phyloP scores from a whole-genome alignment of 495 filamentous ascomycete genomes.

The Ramalina intermedia region DNA sequence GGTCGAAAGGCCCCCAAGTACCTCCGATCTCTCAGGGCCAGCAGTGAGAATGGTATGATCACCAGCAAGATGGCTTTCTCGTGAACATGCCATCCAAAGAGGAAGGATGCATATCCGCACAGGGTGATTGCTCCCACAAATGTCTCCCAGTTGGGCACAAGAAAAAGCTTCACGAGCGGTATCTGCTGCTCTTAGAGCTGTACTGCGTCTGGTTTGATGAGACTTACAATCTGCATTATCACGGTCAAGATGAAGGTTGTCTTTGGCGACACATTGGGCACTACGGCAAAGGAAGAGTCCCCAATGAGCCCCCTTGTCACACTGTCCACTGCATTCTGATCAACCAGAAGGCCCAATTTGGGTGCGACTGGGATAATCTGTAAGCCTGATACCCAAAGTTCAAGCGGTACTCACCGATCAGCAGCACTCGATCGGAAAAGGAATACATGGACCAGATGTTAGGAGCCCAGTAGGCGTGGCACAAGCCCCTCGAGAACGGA shows the following conservation, averaged over 20 bases:
- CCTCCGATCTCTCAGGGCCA: conserved; percentile 82
- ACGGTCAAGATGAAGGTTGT: conserved; percentile 74
- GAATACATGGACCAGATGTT: conserved; percentile 98
- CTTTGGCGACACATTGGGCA: conserved; percentile 70
- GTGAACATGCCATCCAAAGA: conserved; percentile 98
- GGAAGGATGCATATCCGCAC: conserved; percentile 92
- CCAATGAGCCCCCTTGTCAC: conserved; percentile 87
- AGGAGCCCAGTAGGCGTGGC: conserved; percentile 97
- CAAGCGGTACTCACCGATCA: conserved; percentile 45
- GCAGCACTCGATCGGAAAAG: conserved; percentile 69
- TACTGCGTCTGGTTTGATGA: not conserved
- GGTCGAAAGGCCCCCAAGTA: conserved; percentile 87
- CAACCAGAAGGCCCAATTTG: conserved; percentile 54
- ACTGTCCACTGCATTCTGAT: conserved; percentile 61
- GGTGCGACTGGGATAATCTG: conserved; percentile 53
- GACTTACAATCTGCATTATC: conserved; percentile 57
- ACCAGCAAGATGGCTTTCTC: conserved; percentile 93
- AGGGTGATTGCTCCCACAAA: conserved; percentile 84
- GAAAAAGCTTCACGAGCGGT: conserved; percentile 68
- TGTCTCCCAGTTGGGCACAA: conserved; percentile 65
- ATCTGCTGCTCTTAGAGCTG: conserved; percentile 29
- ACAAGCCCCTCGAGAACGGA: conserved; percentile 83
- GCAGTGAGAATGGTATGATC: conserved; percentile 87
- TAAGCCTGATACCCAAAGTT: not conserved
- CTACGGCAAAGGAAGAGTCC: conserved; percentile 87